These are phyloP conservation scores for Xenoacremonium recifei DNA, from an alignment of 2,329 filamentous ascomycete species.

Conservation along the genomic window DNA sequence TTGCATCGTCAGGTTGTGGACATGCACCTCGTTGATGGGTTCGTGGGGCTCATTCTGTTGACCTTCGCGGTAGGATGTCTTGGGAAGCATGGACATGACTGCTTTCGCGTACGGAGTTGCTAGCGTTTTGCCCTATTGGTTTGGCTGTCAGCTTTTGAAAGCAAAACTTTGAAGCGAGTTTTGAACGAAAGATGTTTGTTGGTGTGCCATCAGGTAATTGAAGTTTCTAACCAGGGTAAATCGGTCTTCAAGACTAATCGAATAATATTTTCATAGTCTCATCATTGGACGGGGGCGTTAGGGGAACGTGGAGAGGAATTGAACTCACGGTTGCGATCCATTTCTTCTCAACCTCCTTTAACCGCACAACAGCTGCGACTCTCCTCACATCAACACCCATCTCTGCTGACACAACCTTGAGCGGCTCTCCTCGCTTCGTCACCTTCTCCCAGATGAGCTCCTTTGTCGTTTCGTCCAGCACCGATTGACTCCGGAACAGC, in stretches of 20 bases:
- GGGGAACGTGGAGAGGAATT: conserved; percentile 5
- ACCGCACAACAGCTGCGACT: conserved; percentile 79
- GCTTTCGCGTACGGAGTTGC: conserved; percentile 76
- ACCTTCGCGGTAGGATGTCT: conserved; percentile 55
- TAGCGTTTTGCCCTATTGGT: conserved; percentile 72
- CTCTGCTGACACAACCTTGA: conserved; percentile 75
- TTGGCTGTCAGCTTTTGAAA: conserved; percentile 21
- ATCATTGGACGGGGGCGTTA: conserved; percentile 41
- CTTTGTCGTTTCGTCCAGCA: conserved; percentile 71
- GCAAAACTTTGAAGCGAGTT: background rate
- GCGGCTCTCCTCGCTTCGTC: conserved; percentile 60
- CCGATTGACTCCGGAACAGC: conserved; percentile 66
- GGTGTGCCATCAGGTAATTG: conserved; percentile 24
- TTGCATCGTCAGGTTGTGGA: conserved; percentile 60
- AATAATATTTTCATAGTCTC: conserved; percentile 68
- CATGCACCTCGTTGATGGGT: conserved; percentile 62
- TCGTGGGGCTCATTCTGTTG: conserved; percentile 52
- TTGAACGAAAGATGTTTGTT: conserved; percentile 4
- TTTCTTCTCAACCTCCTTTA: conserved; percentile 82
- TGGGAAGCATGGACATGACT: conserved; percentile 77
- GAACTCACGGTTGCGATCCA: conserved; percentile 71
- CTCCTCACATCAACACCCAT: conserved; percentile 78
- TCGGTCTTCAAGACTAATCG: conserved; percentile 99
- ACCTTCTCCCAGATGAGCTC: conserved; percentile 73
- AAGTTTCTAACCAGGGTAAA: conserved; percentile 73